Evolutionary conservation across 768 basidiomycete species (phyloP), one percentile per base, ranked within the genome.

Genomic region (Lepiota subincarnata): DNA sequence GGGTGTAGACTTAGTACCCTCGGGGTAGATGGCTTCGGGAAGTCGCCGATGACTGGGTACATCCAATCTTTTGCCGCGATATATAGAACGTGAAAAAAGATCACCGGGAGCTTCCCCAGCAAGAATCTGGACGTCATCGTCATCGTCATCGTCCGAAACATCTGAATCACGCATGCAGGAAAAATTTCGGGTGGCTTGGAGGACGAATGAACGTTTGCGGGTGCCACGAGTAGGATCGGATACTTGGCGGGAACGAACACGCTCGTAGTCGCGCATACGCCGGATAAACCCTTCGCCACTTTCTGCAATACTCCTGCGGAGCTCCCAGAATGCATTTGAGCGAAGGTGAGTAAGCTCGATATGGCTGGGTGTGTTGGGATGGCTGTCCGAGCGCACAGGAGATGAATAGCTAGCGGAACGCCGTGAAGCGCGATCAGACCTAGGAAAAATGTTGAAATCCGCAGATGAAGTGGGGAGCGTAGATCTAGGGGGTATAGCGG

Each of bases 221-320:
- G 73, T 73, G 55, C 75, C 35, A 12, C 45, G 28, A 1, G 36
- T 7, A 14, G 26, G 45, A 4, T 48, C 53, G 12, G 34, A 19
- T 41, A 16, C 8, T 39, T 48, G 53, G 18, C 69, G 68, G 35
- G 77, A 77, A 51, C 81, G 73, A 20, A 74, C 72, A 45, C 73
- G 68, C 65, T 89, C 87, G 62, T 82, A 85, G 58, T 87, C 82
- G 51, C 83, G 83, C 87, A 89, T 89, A 48, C 83, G 82, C 52
- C 73, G 78, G 11, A 89, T 76, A 44, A 89, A 75, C 6, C 82
- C 80, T 59, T 89, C 86, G 16, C 83, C 85, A 57, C 73, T 81
- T 59, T 86, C 80, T 24, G 74, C 73, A 18, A 89, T 74, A 57
- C 79, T 86, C 60, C 76, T 73, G 40, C 75, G 81, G 36, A 89